A percentile compares a stretch with the other conserved stretches of the same genome.
These are phyloP conservation scores for Lasiosphaeria hispida DNA, from an alignment of 495 filamentous ascomycete species.

Conservation along the genomic window DNA sequence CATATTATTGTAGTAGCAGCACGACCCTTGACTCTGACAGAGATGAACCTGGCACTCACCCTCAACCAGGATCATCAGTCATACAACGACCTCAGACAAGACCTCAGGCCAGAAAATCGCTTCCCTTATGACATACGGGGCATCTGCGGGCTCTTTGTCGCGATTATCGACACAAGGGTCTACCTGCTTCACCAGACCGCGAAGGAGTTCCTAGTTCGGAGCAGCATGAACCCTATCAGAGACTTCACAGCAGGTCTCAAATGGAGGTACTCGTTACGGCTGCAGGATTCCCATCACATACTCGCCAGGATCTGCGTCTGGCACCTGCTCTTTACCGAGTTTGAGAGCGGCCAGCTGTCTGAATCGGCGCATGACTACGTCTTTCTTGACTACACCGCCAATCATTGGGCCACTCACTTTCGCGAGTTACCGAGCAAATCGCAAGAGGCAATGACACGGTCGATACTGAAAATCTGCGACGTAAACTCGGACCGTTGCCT, in stretches of 20 bases:
- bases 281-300: conserved; percentile 27
- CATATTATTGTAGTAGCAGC: too few relatives aligned
- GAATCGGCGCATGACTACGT: conserved; percentile 4
- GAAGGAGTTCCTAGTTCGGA: too few relatives aligned
- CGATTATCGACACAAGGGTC: too few relatives aligned
- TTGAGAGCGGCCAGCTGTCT: conserved; percentile 8
- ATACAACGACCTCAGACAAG: too few relatives aligned
- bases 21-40: too few relatives aligned
- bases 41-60: too few relatives aligned
- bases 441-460: background rate
- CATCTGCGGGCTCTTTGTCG: too few relatives aligned
- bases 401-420: conserved; percentile 33
- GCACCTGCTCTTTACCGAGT: conserved; percentile 27
- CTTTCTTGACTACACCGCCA: conserved; percentile 36
- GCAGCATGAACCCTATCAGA: too few relatives aligned
- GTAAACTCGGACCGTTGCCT: background rate
- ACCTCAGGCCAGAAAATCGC: too few relatives aligned
- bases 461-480: background rate
- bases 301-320: conserved; percentile 34
- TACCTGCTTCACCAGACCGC: too few relatives aligned
- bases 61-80: too few relatives aligned
- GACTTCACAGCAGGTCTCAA: background rate
- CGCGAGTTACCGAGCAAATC: conserved; percentile 2
- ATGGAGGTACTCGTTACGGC: conserved; percentile 27
- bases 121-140: too few relatives aligned